phyloP scores from a whole-genome alignment of 345 rosid genomes.

The Abelmoschus esculentus region DNA sequence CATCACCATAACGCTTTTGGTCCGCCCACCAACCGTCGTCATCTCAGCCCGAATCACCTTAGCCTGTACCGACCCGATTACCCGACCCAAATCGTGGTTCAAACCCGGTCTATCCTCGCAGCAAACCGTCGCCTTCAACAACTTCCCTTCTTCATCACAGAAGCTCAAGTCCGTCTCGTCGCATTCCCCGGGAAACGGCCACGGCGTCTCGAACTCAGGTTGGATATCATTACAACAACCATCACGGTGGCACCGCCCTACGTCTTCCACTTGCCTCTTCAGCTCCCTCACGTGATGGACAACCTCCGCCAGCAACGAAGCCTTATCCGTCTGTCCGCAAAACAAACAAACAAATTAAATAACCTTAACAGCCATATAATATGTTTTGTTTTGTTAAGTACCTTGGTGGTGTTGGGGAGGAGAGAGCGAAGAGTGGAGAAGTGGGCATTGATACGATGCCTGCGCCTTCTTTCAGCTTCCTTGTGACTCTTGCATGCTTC shows the following conservation, averaged over 20 bases:
- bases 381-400: not conserved
- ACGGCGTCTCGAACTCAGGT: conserved; percentile 8
- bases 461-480: conserved; percentile 53
- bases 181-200: conserved; percentile 34
- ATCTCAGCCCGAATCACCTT: conserved; percentile 43
- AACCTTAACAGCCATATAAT: not conserved
- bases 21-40: conserved; percentile 49
- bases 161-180: conserved; percentile 33
- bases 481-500: conserved; percentile 43
- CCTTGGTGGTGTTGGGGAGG: conserved; percentile 44
- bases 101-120: conserved; percentile 50
- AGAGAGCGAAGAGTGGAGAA: conserved; percentile 56
- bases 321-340: conserved; percentile 59
- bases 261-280: conserved; percentile 36
- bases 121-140: conserved; percentile 33
- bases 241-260: conserved; percentile 9
- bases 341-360: not conserved
- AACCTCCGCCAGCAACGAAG: conserved; percentile 78
- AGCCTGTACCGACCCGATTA: conserved; percentile 28
- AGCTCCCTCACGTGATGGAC: conserved; percentile 59
- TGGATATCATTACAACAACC: conserved; percentile 14
- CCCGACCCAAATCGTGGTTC: conserved; percentile 35
- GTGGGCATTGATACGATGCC: conserved; percentile 55
- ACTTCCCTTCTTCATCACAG: conserved; percentile 13
- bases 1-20: conserved; percentile 32